phyloP scores from a whole-genome alignment of 305 asterid genomes.

The Solanum hybrid region DNA sequence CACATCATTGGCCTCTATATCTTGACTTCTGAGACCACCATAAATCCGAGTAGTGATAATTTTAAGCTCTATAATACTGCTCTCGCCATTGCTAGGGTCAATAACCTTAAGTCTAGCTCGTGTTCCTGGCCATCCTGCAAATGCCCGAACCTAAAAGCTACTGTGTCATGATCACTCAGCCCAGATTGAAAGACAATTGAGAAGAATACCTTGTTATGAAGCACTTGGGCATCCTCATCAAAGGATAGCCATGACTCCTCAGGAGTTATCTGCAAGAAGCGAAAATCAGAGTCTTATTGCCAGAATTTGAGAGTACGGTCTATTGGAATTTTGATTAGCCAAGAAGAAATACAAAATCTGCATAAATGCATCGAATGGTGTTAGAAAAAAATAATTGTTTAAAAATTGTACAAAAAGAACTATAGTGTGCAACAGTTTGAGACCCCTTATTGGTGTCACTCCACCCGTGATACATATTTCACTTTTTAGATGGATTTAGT shows the following conservation, averaged over 20 bases:
- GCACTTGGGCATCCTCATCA: slow-evolving; percentile 53
- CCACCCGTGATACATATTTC: not conserved
- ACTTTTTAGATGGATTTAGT: not conserved
- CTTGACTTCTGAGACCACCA: slow-evolving; percentile 15
- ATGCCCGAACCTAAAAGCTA: slow-evolving; percentile 84
- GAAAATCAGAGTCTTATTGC: not conserved
- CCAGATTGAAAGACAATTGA: slow-evolving; percentile 8
- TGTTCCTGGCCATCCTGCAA: slow-evolving; percentile 99
- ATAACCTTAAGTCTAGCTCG: slow-evolving; percentile 53
- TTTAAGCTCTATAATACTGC: slow-evolving; percentile 49
- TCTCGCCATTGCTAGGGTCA: slow-evolving; percentile 32
- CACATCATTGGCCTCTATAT: slow-evolving; percentile 38
- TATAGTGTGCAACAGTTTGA: not conserved
- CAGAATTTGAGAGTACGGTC: not conserved
- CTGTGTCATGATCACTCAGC: slow-evolving; percentile 27
- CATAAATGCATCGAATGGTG: not conserved
- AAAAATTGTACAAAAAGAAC: not conserved
- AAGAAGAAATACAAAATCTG: not conserved
- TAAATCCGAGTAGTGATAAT: slow-evolving; percentile 65
- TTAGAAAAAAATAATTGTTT: not conserved
- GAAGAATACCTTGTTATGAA: slow-evolving; percentile 76
- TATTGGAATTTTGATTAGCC: not conserved
- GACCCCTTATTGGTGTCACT: not conserved
- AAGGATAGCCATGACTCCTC: slow-evolving; percentile 85
- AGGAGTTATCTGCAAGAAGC: slow-evolving; percentile 50